Percentiles rank a stretch among this genome's conserved stretches.
These are phyloP conservation scores for Globisporangium spiculum DNA, from an alignment of 352 stramenopile genomes.

Conservation along the genomic window DNA sequence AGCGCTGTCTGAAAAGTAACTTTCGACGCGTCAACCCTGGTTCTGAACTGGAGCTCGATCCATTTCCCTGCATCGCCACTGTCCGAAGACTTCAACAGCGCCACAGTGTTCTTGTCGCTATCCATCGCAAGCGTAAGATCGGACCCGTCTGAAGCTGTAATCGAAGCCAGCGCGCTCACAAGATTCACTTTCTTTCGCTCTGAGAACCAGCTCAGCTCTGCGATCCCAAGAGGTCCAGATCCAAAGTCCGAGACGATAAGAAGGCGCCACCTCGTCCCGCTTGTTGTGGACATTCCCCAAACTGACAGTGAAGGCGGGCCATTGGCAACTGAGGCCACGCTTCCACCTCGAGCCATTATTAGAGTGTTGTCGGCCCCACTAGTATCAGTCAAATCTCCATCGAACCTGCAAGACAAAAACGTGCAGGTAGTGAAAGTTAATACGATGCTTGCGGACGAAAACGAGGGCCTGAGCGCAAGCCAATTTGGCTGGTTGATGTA, in stretches of 20 bases:
- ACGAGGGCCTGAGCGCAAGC: too few relatives aligned
- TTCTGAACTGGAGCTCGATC: conserved; percentile 27
- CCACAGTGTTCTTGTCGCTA: conserved; percentile 24
- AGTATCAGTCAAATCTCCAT: conserved; percentile 2
- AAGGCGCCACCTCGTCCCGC: conserved; percentile 19
- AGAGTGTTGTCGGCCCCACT: conserved; percentile 2
- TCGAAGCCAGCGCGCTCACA: conserved; percentile 6
- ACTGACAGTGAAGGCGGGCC: conserved; percentile 2
- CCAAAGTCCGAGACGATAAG: conserved; percentile 20
- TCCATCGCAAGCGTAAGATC: conserved; percentile 21
- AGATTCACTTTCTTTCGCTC: conserved; percentile 21
- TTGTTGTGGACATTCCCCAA: background rate
- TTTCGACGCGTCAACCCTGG: conserved; percentile 27
- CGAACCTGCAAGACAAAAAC: conserved; percentile 1
- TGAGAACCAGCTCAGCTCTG: conserved; percentile 32
- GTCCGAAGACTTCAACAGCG: conserved; percentile 13
- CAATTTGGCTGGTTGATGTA: background rate
- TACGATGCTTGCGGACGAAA: background rate
- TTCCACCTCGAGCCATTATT: background rate
- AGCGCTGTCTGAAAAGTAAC: conserved; percentile 23
- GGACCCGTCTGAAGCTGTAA: conserved; percentile 21
- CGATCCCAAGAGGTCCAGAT: conserved; percentile 22
- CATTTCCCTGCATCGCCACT: conserved; percentile 18
- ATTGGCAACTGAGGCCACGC: background rate
- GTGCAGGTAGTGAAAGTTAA: background rate